Conservation (phyloP, 371 early-diverging fungal species). For the Chytridium lagenaria region DNA sequence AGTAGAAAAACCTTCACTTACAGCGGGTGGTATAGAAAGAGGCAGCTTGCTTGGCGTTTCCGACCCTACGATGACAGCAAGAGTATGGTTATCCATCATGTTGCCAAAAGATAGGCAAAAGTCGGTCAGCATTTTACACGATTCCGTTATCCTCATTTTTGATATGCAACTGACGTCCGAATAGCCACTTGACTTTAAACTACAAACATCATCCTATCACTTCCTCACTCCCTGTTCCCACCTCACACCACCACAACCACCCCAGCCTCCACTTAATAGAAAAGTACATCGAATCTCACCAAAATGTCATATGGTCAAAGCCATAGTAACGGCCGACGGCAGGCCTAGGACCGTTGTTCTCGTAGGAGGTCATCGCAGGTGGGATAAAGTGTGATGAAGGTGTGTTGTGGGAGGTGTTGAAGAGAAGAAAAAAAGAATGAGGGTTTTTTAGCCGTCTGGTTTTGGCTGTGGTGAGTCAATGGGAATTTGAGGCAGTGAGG, state of each 20-base stretch:
- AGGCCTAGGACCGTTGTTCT: too few relatives aligned
- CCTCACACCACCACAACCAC: background rate
- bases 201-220: background rate
- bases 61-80: slow-evolving; percentile 62
- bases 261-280: background rate
- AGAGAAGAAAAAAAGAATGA: too few relatives aligned
- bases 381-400: slow-evolving; percentile 5
- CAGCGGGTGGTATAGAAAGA: slow-evolving; percentile 68
- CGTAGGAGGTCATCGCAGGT: slow-evolving; percentile 37
- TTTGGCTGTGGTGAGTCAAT: too few relatives aligned
- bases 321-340: slow-evolving; percentile 53
- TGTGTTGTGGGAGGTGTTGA: background rate
- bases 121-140: background rate
- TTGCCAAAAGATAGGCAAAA: slow-evolving; percentile 13
- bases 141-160: background rate
- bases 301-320: slow-evolving; percentile 82
- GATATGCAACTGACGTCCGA: background rate
- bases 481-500: too few relatives aligned
- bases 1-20: slow-evolving; percentile 28
- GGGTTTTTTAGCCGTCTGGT: too few relatives aligned
- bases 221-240: background rate
- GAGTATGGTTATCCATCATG: background rate
- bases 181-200: background rate
- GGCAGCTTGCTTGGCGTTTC: slow-evolving; percentile 95
- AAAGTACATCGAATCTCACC: slow-evolving; percentile 41